Percentiles rank a stretch among this genome's conserved stretches.
Evolutionary conservation across 73 alveolate genomes (phyloP).

Genomic region (Paramecium bursaria): DNA sequence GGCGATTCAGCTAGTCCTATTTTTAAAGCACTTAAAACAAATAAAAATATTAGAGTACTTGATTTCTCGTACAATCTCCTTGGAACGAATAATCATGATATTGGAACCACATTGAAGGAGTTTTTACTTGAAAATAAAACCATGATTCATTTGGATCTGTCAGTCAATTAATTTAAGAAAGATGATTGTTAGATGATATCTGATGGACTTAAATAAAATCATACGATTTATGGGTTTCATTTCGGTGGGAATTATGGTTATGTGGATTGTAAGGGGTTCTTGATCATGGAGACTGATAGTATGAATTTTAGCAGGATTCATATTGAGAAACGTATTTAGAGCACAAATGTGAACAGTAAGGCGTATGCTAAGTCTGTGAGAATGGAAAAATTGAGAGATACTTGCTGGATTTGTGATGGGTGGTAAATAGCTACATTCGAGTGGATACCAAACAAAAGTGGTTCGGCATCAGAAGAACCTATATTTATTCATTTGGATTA

Average conservation of each 20-base stretch:
- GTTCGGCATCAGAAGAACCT: slow-evolving; percentile 55
- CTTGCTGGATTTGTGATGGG: slow-evolving; percentile 72
- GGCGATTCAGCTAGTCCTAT: slow-evolving; percentile 28
- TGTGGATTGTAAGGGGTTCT: slow-evolving; percentile 66
- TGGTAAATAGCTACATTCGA: slow-evolving; percentile 49
- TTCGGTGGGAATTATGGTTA: slow-evolving; percentile 65
- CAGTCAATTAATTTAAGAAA: slow-evolving; percentile 40
- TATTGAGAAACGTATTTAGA: slow-evolving; percentile 11
- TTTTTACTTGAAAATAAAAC: slow-evolving; percentile 50
- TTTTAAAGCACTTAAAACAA: slow-evolving; percentile 40
- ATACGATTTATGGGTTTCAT: slow-evolving; percentile 67
- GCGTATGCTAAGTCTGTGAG: slow-evolving; percentile 49
- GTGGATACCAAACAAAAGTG: slow-evolving; percentile 64
- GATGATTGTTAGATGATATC: slow-evolving; percentile 21
- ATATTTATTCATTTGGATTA: slow-evolving; percentile 56
- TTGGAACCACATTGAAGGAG: slow-evolving; percentile 2
- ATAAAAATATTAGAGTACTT: slow-evolving; percentile 48
- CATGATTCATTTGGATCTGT: slow-evolving; percentile 51
- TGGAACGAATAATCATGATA: slow-evolving; percentile 4
- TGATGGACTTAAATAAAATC: slow-evolving; percentile 24
- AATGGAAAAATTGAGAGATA: slow-evolving; percentile 29
- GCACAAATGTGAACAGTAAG: slow-evolving; percentile 6
- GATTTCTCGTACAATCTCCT: slow-evolving; percentile 57
- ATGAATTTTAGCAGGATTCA: slow-evolving; percentile 32
- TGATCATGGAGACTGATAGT: neutral